A percentile compares a stretch with the other conserved stretches of the same genome.
phyloP scores from a whole-genome alignment of 805 yeast species.

The Ogataea thermomethanolica region DNA sequence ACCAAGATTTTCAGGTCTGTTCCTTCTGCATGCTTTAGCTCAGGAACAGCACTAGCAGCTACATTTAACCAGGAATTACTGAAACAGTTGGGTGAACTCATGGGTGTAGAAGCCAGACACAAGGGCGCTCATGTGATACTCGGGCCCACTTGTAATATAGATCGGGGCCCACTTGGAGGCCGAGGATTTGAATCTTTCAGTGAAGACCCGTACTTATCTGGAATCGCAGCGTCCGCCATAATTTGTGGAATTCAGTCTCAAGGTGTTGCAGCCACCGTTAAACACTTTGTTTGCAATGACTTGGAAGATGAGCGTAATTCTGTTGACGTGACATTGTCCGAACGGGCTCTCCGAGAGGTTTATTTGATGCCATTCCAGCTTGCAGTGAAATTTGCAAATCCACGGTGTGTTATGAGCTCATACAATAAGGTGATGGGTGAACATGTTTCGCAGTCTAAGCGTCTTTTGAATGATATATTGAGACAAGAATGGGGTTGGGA shows the following conservation, averaged over 20 bases:
- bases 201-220: slow-evolving; percentile 35
- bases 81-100: slow-evolving; percentile 38
- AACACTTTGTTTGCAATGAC: slow-evolving; percentile 64
- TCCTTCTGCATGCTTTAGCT: slow-evolving; percentile 45
- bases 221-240: slow-evolving; percentile 45
- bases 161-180: slow-evolving; percentile 44
- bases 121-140: slow-evolving; percentile 41
- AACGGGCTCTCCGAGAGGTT: slow-evolving; percentile 63
- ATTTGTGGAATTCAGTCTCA: slow-evolving; percentile 54
- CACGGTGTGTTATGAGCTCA: slow-evolving; percentile 57
- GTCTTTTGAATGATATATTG: slow-evolving; percentile 44
- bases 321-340: slow-evolving; percentile 49
- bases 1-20: slow-evolving; percentile 39
- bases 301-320: slow-evolving; percentile 53
- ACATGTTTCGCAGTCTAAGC: slow-evolving; percentile 51
- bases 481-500: slow-evolving; percentile 57
- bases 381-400: slow-evolving; percentile 52
- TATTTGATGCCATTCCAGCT: slow-evolving; percentile 63
- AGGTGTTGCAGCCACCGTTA: slow-evolving; percentile 54
- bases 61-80: slow-evolving; percentile 42
- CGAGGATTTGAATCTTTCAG: slow-evolving; percentile 22
- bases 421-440: slow-evolving; percentile 62
- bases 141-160: slow-evolving; percentile 40
- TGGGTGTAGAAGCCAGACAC: slow-evolving; percentile 44
- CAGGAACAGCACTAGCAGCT: slow-evolving; percentile 46